These are phyloP conservation scores for Lasiodiplodia citricola DNA, from an alignment of 2,329 filamentous ascomycete species.

Conservation along the genomic window DNA sequence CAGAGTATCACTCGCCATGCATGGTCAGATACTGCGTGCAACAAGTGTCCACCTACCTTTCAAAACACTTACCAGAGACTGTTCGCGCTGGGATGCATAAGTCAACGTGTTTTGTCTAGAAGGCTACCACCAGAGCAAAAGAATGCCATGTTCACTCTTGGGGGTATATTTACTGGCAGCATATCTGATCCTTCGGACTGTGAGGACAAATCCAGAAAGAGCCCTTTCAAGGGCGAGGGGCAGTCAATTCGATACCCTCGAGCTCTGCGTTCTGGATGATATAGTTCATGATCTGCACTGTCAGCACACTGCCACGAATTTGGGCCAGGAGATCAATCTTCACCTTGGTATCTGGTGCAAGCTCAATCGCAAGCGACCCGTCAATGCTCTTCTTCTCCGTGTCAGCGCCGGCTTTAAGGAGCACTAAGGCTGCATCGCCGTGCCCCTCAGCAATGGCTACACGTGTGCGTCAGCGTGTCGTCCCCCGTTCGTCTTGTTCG, in stretches of 20 bases:
- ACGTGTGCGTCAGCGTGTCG: not conserved
- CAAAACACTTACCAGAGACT: not conserved
- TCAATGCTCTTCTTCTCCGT: slow-evolving; percentile 75
- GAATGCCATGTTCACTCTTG: not conserved
- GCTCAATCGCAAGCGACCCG: slow-evolving; percentile 74
- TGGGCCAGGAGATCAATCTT: slow-evolving; percentile 29
- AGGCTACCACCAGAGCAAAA: not conserved
- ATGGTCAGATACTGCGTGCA: not conserved
- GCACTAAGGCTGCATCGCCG: slow-evolving; percentile 79
- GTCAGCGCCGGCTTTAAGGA: slow-evolving; percentile 86
- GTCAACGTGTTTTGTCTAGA: not conserved
- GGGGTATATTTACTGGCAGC: not conserved
- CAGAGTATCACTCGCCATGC: not conserved
- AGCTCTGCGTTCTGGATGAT: slow-evolving; percentile 79
- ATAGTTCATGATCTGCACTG: slow-evolving; percentile 57
- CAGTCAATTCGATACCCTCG: slow-evolving; percentile 75
- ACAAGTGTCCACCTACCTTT: not conserved
- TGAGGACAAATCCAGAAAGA: not conserved
- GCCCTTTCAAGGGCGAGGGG: not conserved
- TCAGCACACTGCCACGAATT: not conserved
- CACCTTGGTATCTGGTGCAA: slow-evolving; percentile 87
- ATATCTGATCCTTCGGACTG: not conserved
- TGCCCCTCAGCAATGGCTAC: slow-evolving; percentile 72
- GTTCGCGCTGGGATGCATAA: not conserved
- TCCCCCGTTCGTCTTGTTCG: too few species aligned